phyloP scores from a whole-genome alignment of 31 red algal species.

The Pterothamnion heteromorphum region DNA sequence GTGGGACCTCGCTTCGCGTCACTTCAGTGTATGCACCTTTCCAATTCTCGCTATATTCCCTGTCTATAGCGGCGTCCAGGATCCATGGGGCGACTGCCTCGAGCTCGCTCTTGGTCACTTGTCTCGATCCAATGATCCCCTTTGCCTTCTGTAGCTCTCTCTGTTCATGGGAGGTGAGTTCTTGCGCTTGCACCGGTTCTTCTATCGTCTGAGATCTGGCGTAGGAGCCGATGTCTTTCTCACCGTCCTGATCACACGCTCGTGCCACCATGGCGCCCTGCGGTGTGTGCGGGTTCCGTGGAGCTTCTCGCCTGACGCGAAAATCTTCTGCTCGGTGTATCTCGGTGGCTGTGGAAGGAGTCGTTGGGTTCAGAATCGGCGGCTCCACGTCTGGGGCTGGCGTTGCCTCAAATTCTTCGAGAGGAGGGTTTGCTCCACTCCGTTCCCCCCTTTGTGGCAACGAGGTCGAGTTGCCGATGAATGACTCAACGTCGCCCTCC shows the following conservation, averaged over 20 bases:
- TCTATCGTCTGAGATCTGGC: not conserved
- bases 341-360: no score
- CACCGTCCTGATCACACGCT: not conserved
- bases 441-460: not conserved
- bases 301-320: no score
- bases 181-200: not conserved
- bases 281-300: no score
- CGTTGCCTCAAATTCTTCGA: not conserved
- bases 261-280: not conserved
- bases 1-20: not conserved
- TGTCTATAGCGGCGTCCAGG: not conserved
- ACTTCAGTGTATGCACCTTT: not conserved
- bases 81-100: not conserved
- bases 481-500: constrained; percentile 6
- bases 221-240: not conserved
- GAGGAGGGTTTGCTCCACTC: no score
- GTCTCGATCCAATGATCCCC: not conserved
- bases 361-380: no score
- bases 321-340: no score
- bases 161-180: no score
- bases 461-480: not conserved
- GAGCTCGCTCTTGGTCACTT: not conserved
- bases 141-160: not conserved
- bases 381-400: no score
- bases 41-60: not conserved